Base-by-base conservation (phyloP, 2,329 filamentous ascomycete species). In the Aspergillus sp. region DNA sequence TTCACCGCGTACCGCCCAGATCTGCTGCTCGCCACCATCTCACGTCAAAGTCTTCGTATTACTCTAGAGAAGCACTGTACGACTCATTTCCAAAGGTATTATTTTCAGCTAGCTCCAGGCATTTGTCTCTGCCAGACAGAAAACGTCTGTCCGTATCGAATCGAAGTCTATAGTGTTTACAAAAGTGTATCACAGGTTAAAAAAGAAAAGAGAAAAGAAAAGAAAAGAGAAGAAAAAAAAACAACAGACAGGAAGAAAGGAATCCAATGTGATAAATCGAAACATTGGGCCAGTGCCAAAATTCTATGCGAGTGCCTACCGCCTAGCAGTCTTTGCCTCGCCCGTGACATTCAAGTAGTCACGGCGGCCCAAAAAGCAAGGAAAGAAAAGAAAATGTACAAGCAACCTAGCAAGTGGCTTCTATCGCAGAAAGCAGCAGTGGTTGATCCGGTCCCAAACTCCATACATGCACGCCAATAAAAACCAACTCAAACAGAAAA, bases 141-240 rank as follows among this genome's bases (percentile, higher is more conserved):
- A 33, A 43, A 36, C 7, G 32, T 32, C 30, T 32, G 30, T 32
- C 30, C 30, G 30, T 32, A 5, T 51, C 52, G 54, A 61, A 43
- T 38, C 49, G 55, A 59, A 51, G 49, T 63, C 60, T 62, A 62
- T 52, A 49, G 58, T 53, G 19, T 19, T 56, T 53, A 49, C 57
- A 60, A 51, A 57, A 38, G 36, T 34, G 41, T 46, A 52, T 32
- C 43, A 49, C 41, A 49, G 19, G 47, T 44, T 41, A 52, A 34
- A 47, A n/a, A n/a, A n/a, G n/a, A n/a, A n/a, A 42, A 44, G 30
- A 45, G 29, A 55, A n/a, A n/a, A n/a, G n/a, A 47, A 36, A 39
- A 43, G 30, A 49, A 50, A 44, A 50, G 49, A 44, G 44, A 47
- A 50, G 51, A 44, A 49, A 48, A 49, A 42, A 46, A 49, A 48